These are phyloP conservation scores for Neurospora sp. DNA, from an alignment of 495 filamentous ascomycete genomes.

Conservation along the genomic window DNA sequence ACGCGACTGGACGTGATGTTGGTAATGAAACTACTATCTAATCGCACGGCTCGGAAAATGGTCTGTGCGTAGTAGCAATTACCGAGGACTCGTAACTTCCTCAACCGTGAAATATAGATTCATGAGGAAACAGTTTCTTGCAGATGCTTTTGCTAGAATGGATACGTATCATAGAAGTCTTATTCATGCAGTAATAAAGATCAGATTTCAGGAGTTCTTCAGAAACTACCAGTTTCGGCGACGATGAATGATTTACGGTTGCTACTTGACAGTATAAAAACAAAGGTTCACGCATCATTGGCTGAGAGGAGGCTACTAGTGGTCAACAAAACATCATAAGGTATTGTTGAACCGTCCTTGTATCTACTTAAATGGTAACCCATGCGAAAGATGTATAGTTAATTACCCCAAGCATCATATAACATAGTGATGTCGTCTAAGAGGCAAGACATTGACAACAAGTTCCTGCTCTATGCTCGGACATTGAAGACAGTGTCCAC, in stretches of 20 bases:
- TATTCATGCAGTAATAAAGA: not conserved
- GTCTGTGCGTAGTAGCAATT: not conserved
- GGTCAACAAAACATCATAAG: not conserved
- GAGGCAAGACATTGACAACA: not conserved
- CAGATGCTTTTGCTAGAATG: not conserved
- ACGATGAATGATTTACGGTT: not conserved
- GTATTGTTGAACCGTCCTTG: not conserved
- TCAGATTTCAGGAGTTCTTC: not conserved
- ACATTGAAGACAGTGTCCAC: not conserved
- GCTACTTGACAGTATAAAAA: not conserved
- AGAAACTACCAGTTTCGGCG: not conserved
- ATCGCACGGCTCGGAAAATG: not conserved
- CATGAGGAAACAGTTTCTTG: not conserved
- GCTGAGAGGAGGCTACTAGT: not conserved
- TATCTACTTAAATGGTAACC: not conserved
- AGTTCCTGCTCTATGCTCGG: not conserved
- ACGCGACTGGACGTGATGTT: not conserved
- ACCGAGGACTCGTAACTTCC: not conserved
- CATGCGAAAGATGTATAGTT: not conserved
- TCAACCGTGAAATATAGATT: not conserved
- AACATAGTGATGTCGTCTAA: not conserved
- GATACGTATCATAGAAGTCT: not conserved
- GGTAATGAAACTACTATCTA: not conserved
- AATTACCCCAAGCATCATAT: not conserved
- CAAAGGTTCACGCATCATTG: not conserved